phyloP scores from a whole-genome alignment of 2,329 filamentous ascomycete genomes.

The Xylariaceae sp. region DNA sequence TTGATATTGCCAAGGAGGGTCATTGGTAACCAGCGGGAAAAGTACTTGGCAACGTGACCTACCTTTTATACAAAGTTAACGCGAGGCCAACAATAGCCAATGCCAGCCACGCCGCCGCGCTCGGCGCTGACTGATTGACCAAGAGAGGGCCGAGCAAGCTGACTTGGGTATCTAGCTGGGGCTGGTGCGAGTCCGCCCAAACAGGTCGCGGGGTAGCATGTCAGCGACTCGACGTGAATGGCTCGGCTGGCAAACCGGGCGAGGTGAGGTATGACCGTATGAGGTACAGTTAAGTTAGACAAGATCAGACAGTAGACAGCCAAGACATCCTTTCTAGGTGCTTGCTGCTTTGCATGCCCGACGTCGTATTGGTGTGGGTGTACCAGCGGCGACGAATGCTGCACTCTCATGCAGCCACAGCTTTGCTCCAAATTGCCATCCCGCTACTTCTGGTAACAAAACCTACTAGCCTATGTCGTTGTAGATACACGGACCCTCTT shows the following conservation, averaged over 20 bases:
- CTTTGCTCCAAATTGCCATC: too few species aligned
- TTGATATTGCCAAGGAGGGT: not conserved
- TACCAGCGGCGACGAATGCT: not conserved
- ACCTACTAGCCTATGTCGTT: too few species aligned
- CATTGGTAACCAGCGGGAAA: not conserved
- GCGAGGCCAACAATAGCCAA: too few species aligned
- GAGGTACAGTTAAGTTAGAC: too few species aligned
- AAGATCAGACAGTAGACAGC: too few species aligned
- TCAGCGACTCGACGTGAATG: not conserved
- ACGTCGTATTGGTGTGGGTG: conserved; percentile 11
- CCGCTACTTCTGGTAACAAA: too few species aligned
- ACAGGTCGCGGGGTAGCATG: conserved; percentile 4
- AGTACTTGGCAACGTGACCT: not conserved
- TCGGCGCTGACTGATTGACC: too few species aligned
- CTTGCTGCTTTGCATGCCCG: conserved; percentile 5
- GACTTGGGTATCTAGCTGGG: not conserved
- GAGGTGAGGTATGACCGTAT: not conserved
- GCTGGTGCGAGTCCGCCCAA: not conserved
- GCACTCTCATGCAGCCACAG: not conserved
- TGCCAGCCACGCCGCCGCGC: not conserved
- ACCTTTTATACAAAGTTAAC: too few species aligned
- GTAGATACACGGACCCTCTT: too few species aligned
- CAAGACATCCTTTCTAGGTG: too few species aligned
- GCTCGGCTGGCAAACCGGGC: not conserved
- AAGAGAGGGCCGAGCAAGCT: conserved; percentile 1